Percentiles rank a stretch among this genome's conserved stretches.
phyloP scores from a whole-genome alignment of 768 basidiomycete genomes.

The Suillus subaureus region DNA sequence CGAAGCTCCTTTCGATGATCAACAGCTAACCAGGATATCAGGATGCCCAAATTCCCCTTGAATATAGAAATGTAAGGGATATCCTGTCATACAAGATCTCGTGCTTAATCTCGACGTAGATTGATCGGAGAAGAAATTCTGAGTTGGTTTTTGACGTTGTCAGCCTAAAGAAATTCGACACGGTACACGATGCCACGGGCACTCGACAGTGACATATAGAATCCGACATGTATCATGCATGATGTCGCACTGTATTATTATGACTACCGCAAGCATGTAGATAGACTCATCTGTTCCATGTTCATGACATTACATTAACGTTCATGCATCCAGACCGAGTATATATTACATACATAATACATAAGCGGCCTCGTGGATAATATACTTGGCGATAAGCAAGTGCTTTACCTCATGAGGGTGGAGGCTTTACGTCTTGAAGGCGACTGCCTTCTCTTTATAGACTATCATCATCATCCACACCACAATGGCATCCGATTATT shows the following conservation, averaged over 20 bases:
- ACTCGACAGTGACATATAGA: background rate
- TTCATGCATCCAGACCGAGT: background rate
- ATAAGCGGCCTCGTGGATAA: background rate
- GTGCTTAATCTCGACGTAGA: slow-evolving; percentile 11
- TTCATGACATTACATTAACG: background rate
- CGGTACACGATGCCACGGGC: background rate
- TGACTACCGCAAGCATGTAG: background rate
- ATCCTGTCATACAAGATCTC: background rate
- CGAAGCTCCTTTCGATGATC: background rate
- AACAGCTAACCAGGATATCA: slow-evolving; percentile 18
- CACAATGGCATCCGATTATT: background rate
- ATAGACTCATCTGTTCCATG: background rate
- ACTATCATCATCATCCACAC: background rate
- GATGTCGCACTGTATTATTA: background rate
- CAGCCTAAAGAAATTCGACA: slow-evolving; percentile 17
- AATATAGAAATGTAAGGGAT: slow-evolving; percentile 17
- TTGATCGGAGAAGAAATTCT: slow-evolving; percentile 15
- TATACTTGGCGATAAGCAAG: background rate
- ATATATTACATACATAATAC: background rate
- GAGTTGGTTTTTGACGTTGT: slow-evolving; percentile 25
- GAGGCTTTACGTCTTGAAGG: background rate
- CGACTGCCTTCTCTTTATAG: background rate
- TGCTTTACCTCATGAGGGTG: background rate
- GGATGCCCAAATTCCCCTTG: slow-evolving; percentile 15
- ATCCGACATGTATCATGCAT: background rate